Evolutionary conservation across 305 asterid genomes (phyloP).

Genomic region (Stenogyne calaminthoides): DNA sequence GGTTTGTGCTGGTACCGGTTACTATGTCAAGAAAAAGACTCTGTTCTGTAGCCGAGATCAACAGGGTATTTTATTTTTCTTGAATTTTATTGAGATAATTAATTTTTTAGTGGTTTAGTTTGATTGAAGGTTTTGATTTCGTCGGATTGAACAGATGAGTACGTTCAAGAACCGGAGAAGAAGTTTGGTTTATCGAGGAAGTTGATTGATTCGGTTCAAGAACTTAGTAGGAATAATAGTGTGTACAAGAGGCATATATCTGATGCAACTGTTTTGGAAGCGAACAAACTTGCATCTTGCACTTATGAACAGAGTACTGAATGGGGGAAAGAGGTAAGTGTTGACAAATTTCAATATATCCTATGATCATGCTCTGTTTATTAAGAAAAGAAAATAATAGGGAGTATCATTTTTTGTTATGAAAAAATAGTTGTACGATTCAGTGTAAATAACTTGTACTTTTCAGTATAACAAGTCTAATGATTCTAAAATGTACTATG

Average conservation of each 20-base stretch:
- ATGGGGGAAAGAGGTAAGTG: slow-evolving; percentile 77
- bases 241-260: slow-evolving; percentile 23
- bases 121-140: background rate
- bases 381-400: too few species aligned
- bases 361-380: too few species aligned
- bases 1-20: slow-evolving; percentile 76
- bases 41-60: slow-evolving; percentile 44
- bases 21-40: slow-evolving; percentile 67
- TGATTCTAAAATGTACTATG: too few species aligned
- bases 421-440: too few species aligned
- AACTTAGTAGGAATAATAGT: slow-evolving; percentile 30
- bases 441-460: too few species aligned
- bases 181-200: slow-evolving; percentile 54
- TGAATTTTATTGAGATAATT: background rate
- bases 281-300: slow-evolving; percentile 69
- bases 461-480: too few species aligned
- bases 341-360: background rate
- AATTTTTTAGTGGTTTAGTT: background rate
- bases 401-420: too few species aligned
- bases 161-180: slow-evolving; percentile 42
- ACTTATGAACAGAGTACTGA: slow-evolving; percentile 61
- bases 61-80: slow-evolving; percentile 38
- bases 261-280: slow-evolving; percentile 51
- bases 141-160: slow-evolving; percentile 45
- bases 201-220: slow-evolving; percentile 54